Percentiles rank a stretch among this genome's conserved stretches.
Conservation (phyloP, 148 eudicot species). For the Dysphania ambrosioides region DNA sequence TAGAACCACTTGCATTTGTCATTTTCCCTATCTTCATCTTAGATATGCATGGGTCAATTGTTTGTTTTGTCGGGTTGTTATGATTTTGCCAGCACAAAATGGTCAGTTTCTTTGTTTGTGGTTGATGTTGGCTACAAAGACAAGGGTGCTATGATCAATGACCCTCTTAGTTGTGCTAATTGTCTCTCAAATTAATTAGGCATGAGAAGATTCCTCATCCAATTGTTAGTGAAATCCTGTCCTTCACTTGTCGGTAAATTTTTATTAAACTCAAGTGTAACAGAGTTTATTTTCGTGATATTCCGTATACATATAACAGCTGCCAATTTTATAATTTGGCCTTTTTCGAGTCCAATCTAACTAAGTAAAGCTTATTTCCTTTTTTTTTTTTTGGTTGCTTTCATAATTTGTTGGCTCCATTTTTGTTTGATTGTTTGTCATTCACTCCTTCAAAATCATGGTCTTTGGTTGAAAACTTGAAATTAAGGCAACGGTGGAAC, state of each 20-base stretch:
- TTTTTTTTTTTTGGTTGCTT: too few species aligned
- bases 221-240: constrained; percentile 20
- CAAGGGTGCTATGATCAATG: background rate
- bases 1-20: too few species aligned
- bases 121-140: constrained; percentile 14
- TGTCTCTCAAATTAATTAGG: background rate
- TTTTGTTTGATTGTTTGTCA: too few species aligned
- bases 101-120: background rate
- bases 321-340: too few species aligned
- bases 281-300: background rate
- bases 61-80: constrained; percentile 1
- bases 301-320: too few species aligned
- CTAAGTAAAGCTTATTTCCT: too few species aligned
- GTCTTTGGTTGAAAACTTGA: too few species aligned
- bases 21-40: background rate
- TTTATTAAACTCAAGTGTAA: background rate
- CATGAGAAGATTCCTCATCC: constrained; percentile 17
- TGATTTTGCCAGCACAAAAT: background rate
- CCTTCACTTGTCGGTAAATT: constrained; percentile 25
- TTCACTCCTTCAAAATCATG: too few species aligned
- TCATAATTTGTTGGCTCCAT: too few species aligned
- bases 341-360: too few species aligned
- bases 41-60: background rate
- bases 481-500: too few species aligned
- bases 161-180: constrained; percentile 16